Conservation (phyloP, 2,329 filamentous ascomycete genomes). For the Sporothrix brasiliensis region DNA sequence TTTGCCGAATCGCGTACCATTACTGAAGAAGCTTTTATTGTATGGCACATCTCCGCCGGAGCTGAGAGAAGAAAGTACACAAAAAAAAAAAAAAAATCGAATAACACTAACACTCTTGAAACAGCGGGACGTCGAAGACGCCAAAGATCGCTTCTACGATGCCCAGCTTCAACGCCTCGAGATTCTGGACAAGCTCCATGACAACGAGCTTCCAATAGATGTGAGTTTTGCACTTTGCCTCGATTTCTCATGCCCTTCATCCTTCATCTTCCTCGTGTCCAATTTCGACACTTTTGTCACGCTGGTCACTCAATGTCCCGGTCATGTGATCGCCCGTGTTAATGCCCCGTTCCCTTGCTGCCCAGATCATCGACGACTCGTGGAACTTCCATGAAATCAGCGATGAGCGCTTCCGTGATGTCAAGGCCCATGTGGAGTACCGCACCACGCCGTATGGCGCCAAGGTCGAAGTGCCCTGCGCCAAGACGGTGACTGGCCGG, state of each 20-base stretch:
- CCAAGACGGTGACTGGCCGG: conserved; percentile 36
- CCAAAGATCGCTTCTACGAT: conserved; percentile 51
- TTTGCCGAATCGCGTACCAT: conserved; percentile 28
- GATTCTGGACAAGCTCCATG: conserved; percentile 49
- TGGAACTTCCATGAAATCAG: conserved; percentile 36
- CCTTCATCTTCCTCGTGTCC: background rate
- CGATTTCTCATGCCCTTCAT: conserved; percentile 11
- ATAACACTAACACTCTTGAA: conserved; percentile 30
- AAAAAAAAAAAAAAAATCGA: conserved; percentile 14
- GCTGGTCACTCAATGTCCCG: background rate
- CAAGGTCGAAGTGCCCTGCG: conserved; percentile 43
- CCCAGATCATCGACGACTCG: conserved; percentile 35
- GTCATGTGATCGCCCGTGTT: conserved; percentile 35
- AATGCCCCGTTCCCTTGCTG: conserved; percentile 35
- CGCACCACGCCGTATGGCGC: conserved; percentile 38
- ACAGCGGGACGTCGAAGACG: conserved; percentile 39
- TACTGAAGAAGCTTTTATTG: conserved; percentile 33
- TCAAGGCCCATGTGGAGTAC: conserved; percentile 37
- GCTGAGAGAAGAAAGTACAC: too few relatives aligned
- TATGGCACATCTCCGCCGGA: conserved; percentile 27
- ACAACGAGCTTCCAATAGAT: conserved; percentile 52
- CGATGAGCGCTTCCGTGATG: conserved; percentile 34
- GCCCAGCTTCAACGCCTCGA: conserved; percentile 52
- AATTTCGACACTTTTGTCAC: conserved; percentile 25
- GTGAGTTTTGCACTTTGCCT: conserved; percentile 46